Evolutionary conservation across 305 asterid genomes (phyloP), one percentile per base, ranked within the genome.

Genomic region (Rubia tinctorum): DNA sequence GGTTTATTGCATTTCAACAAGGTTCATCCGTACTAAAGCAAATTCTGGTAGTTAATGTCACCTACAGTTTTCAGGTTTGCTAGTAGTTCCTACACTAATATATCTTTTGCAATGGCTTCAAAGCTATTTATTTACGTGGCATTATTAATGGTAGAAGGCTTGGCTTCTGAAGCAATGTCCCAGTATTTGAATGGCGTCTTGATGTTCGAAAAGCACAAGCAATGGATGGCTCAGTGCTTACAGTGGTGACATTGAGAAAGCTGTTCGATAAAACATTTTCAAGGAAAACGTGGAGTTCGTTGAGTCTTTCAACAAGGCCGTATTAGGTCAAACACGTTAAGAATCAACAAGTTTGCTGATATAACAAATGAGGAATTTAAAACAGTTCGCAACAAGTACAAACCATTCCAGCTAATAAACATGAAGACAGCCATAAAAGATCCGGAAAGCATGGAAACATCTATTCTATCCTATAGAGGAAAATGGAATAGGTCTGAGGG

Each of bases 31-130:
- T 78, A 55, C 69, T 94, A 80, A 84, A 77, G 45, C 80, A 89
- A 78, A 94, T 94, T 11, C 99, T 97, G 0, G 97, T 91, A 53
- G 98, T 90, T 91, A 4, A 91, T 91, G 97, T 91, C 97, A 5
- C 91, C 98, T n/a, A n/a, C n/a, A n/a, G n/a, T n/a, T n/a, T n/a
- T n/a, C n/a, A n/a, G n/a, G n/a, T n/a, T n/a, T n/a, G n/a, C n/a
- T n/a, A n/a, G n/a, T n/a, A n/a, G n/a, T n/a, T n/a, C n/a, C n/a
- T n/a, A n/a, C n/a, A n/a, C n/a, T n/a, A n/a, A n/a, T n/a, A n/a
- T 8, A 2, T 49, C 56, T 49, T 14, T 3, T 15, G n/a, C 18
- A 15, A 56, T 56, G 62, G 62, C 30, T 56, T 56, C 62, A 2
- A 56, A 56, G 27, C 62, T 56, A 49, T 49, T 4, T 2, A n/a